phyloP scores from a whole-genome alignment of 768 basidiomycete genomes.

The Termitomyces sp. region DNA sequence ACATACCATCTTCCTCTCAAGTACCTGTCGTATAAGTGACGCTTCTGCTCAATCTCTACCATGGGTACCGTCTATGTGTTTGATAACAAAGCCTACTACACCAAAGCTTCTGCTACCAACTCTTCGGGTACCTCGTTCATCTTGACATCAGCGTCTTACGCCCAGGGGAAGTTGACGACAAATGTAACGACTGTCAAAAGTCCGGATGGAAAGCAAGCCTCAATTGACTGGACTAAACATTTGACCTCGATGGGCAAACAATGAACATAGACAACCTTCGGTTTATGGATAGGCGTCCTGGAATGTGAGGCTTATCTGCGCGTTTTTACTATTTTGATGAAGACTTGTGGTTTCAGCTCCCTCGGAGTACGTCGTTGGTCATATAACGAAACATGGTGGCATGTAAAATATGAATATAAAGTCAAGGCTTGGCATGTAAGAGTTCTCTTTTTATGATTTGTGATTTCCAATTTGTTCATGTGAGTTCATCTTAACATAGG shows the following conservation, averaged over 20 bases:
- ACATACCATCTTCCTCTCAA: neutral
- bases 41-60: neutral
- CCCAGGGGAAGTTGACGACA: neutral
- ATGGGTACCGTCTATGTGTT: neutral
- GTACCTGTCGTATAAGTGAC: neutral
- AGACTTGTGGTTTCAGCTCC: neutral
- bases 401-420: constrained; percentile 3
- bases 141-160: neutral
- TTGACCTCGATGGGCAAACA: neutral
- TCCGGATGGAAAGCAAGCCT: neutral
- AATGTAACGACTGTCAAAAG: neutral
- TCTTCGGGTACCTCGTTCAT: neutral
- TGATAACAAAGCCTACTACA: neutral
- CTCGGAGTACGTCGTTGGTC: constrained; percentile 3
- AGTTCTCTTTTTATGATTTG: neutral
- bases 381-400: constrained; percentile 1
- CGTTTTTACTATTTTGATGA: too few species aligned
- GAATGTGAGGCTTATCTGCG: neutral
- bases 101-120: neutral
- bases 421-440: constrained; percentile 4
- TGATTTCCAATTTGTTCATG: neutral
- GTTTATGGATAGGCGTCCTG: neutral
- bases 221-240: neutral
- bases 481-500: neutral
- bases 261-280: neutral